These are phyloP conservation scores for Agrocybe praecox DNA, from an alignment of 768 basidiomycete species.

Conservation along the genomic window DNA sequence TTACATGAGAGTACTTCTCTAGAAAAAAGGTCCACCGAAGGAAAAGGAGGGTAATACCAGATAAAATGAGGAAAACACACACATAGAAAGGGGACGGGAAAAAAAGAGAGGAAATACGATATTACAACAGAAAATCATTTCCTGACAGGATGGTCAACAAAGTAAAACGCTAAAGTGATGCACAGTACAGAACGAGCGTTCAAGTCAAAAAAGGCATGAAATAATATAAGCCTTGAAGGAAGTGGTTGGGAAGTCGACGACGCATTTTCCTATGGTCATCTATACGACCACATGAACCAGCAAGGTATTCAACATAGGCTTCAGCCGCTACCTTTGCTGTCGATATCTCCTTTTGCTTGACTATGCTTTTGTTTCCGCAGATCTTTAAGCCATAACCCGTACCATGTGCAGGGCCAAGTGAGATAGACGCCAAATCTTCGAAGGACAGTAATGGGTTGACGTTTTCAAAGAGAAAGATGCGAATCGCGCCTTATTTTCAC, in stretches of 20 bases:
- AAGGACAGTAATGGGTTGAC: too few species aligned
- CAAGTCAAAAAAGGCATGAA: conserved; percentile 7
- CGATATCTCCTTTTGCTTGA: conserved; percentile 3
- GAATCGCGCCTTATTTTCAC: conserved; percentile 13
- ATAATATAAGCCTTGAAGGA: conserved; percentile 16
- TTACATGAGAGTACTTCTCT: neutral
- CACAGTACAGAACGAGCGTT: neutral
- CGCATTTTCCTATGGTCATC: conserved; percentile 9
- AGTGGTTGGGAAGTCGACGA: neutral
- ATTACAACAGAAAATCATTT: neutral
- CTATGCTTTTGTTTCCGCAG: neutral
- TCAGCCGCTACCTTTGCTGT: neutral
- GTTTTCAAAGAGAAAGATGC: neutral
- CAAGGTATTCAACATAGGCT: neutral
- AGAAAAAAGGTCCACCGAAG: neutral
- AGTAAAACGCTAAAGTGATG: neutral
- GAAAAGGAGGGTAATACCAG: neutral
- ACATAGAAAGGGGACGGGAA: conserved; percentile 5
- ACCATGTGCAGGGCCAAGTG: conserved; percentile 1
- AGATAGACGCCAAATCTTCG: neutral
- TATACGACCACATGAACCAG: conserved; percentile 11
- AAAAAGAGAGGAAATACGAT: conserved; percentile 1
- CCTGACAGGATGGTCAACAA: neutral
- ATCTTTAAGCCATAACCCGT: conserved; percentile 1
- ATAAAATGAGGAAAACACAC: conserved; percentile 1